Evolutionary conservation across 176 grass and related monocot species (phyloP).

Genomic region (Ensete ventricosum): DNA sequence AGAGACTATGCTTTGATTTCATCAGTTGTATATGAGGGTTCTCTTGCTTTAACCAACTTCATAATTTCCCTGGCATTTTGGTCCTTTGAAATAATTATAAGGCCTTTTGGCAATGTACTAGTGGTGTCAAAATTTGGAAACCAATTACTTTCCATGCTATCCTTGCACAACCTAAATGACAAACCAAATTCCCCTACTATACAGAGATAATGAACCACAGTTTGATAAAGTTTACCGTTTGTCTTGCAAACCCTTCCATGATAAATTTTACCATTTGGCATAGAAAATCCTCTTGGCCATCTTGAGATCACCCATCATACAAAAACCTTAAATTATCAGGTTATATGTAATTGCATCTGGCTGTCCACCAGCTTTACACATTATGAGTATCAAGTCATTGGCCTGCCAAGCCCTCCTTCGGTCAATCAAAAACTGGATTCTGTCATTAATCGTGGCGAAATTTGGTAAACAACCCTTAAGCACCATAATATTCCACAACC

Average conservation of each 20-base stretch:
- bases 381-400: constrained; percentile 45
- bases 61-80: constrained; percentile 65
- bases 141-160: constrained; percentile 79
- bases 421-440: constrained; percentile 78
- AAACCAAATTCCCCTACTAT: constrained; percentile 51
- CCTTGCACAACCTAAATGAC: constrained; percentile 68
- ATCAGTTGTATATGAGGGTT: constrained; percentile 41
- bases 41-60: constrained; percentile 48
- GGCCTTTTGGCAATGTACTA: constrained; percentile 51
- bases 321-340: constrained; percentile 87
- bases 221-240: constrained; percentile 74
- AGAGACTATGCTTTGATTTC: constrained; percentile 55
- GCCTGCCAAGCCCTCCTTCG: constrained; percentile 60
- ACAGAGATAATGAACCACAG: constrained; percentile 91
- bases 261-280: constrained; percentile 56
- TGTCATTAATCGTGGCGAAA: constrained; percentile 81
- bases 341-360: constrained; percentile 84
- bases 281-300: constrained; percentile 74
- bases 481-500: constrained; percentile 90
- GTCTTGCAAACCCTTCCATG: constrained; percentile 64
- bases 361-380: constrained; percentile 40
- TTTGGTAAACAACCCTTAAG: constrained; percentile 58
- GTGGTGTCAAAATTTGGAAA: constrained; percentile 52
- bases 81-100: constrained; percentile 52
- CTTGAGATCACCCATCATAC: constrained; percentile 57